phyloP scores from a whole-genome alignment of 805 yeast genomes.

The Candida ovalis region DNA sequence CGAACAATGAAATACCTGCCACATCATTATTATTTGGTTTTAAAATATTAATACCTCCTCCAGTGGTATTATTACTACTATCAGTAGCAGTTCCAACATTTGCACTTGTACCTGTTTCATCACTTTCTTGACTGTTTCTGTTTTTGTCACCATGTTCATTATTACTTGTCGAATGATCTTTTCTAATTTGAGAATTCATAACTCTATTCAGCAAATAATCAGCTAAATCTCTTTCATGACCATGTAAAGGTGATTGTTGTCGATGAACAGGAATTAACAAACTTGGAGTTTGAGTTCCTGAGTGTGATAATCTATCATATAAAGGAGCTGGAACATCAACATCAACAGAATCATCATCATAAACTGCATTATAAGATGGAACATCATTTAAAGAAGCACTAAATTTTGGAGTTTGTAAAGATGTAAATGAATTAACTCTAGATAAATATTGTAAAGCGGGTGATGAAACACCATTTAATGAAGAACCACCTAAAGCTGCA shows the following conservation, averaged over 20 bases:
- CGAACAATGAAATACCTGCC: neutral
- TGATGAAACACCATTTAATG: neutral
- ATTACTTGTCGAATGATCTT: neutral
- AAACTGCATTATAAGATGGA: constrained; percentile 26
- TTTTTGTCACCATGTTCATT: neutral
- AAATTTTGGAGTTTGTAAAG: constrained; percentile 5
- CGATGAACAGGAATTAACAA: neutral
- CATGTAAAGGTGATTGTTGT: neutral
- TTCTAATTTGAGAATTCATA: constrained; percentile 9
- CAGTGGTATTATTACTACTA: no score
- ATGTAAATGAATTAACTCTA: constrained; percentile 14
- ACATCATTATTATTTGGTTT: neutral
- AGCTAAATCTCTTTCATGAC: constrained; percentile 6
- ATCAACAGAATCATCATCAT: constrained; percentile 24
- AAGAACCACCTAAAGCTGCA: neutral
- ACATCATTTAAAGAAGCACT: constrained; percentile 14
- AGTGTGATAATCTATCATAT: neutral
- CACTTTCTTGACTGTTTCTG: neutral
- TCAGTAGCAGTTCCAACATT: no score
- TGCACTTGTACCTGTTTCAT: no score
- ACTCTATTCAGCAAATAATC: constrained; percentile 12
- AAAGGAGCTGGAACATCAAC: constrained; percentile 21
- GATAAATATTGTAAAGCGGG: constrained; percentile 22
- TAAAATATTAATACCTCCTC: neutral
- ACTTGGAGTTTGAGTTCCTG: neutral